These are phyloP conservation scores for Rubia balearica DNA, from an alignment of 305 asterid genomes.

Conservation along the genomic window DNA sequence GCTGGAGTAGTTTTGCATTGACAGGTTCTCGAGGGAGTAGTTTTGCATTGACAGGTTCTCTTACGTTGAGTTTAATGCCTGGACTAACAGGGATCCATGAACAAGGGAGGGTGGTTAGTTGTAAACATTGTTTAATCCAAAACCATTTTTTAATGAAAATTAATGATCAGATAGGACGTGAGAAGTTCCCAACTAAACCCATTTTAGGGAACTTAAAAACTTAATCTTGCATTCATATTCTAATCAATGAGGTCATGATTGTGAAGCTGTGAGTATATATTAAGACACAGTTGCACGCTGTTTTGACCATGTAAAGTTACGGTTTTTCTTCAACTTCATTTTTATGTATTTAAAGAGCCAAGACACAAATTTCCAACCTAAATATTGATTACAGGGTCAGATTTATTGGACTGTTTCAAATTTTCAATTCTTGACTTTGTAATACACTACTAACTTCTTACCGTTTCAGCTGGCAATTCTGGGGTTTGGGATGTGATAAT, in stretches of 20 bases:
- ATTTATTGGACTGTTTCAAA: conserved; percentile 8
- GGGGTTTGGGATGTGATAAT: conserved; percentile 3
- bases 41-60: neutral
- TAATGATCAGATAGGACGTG: neutral
- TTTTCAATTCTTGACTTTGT: conserved; percentile 7
- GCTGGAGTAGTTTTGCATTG: too few relatives aligned
- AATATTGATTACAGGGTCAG: conserved; percentile 3
- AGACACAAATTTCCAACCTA: neutral
- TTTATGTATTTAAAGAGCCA: neutral
- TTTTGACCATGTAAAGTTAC: conserved; percentile 9
- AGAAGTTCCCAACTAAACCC: neutral
- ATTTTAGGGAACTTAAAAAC: neutral
- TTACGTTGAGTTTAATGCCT: neutral
- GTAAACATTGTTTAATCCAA: neutral
- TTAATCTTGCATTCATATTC: neutral
- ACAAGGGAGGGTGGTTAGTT: neutral
- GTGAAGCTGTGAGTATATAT: neutral
- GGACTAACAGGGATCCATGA: neutral
- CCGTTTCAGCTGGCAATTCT: neutral
- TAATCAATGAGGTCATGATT: neutral
- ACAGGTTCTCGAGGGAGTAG: too few relatives aligned
- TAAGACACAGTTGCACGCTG: neutral
- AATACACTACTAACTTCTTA: conserved; percentile 3
- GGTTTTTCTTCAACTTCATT: neutral
- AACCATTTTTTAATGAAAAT: neutral